These are phyloP conservation scores for Hyaloscypha hepaticicola DNA, from an alignment of 495 filamentous ascomycete genomes.

Conservation along the genomic window DNA sequence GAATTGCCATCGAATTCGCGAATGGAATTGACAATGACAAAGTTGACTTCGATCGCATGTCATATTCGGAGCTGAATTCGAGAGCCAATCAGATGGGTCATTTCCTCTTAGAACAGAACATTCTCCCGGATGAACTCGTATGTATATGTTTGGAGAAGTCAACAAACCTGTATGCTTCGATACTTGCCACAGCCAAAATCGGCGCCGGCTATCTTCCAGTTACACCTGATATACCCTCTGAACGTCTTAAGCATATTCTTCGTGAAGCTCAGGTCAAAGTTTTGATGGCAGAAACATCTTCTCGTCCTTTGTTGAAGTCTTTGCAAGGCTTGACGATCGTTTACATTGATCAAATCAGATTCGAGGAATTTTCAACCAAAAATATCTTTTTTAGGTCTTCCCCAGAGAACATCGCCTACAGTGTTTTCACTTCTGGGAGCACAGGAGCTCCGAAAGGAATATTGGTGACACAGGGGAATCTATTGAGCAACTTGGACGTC, in stretches of 20 bases:
- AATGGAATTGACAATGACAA: constrained; percentile 37
- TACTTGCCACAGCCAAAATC: constrained; percentile 69
- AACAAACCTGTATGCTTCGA: constrained; percentile 61
- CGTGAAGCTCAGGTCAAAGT: constrained; percentile 46
- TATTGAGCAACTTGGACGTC: constrained; percentile 64
- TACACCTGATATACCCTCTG: constrained; percentile 58
- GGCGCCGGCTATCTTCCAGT: constrained; percentile 76
- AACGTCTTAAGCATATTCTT: constrained; percentile 55
- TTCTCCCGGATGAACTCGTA: constrained; percentile 52
- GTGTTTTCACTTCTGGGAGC: constrained; percentile 41
- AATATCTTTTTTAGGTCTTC: constrained; percentile 27
- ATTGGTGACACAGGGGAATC: constrained; percentile 63
- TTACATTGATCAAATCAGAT: constrained; percentile 27
- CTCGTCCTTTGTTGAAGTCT: constrained; percentile 11
- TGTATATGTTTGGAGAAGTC: constrained; percentile 72
- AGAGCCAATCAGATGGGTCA: constrained; percentile 64
- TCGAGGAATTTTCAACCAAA: constrained; percentile 17
- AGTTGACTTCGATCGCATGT: constrained; percentile 43
- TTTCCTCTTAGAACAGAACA: constrained; percentile 46
- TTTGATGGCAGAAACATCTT: constrained; percentile 30
- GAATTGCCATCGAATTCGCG: constrained; percentile 61
- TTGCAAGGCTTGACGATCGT: constrained; percentile 14
- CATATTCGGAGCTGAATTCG: constrained; percentile 61
- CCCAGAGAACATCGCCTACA: constrained; percentile 39
- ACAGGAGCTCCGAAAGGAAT: constrained; percentile 67